phyloP scores from a whole-genome alignment of 2,329 filamentous ascomycete genomes.

The Madurella fahalii region DNA sequence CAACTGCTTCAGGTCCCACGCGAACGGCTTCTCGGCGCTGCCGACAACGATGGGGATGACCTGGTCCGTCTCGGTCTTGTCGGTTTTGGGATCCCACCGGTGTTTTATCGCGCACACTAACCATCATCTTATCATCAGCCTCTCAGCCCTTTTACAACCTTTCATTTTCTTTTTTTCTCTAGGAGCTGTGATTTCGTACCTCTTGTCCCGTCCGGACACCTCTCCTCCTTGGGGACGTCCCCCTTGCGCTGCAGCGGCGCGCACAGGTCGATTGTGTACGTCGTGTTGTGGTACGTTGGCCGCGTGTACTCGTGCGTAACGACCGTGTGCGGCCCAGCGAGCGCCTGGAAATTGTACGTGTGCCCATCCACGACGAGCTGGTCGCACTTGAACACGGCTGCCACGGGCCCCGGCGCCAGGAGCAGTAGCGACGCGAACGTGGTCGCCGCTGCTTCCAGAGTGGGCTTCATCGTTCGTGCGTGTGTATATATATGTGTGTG shows the following conservation, averaged over 20 bases:
- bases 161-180: no score
- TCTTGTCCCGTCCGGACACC: conserved; percentile 67
- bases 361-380: conserved; percentile 55
- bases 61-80: conserved; percentile 46
- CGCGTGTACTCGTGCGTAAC: conserved; percentile 54
- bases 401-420: conserved; percentile 25
- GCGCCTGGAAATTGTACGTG: conserved; percentile 59
- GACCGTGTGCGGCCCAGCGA: conserved; percentile 66
- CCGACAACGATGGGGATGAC: conserved; percentile 68
- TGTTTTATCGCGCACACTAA: conserved; percentile 73
- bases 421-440: conserved; percentile 1
- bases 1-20: conserved; percentile 63
- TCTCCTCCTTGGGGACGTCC: conserved; percentile 49
- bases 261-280: conserved; percentile 79
- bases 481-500: neutral
- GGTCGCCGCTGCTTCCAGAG: neutral
- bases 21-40: conserved; percentile 56
- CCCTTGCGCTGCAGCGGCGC: conserved; percentile 59
- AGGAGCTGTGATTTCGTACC: conserved; percentile 47
- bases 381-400: conserved; percentile 58
- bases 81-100: conserved; percentile 45
- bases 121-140: neutral
- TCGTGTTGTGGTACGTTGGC: conserved; percentile 62
- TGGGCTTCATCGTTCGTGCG: conserved; percentile 2
- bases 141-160: no score